Evolutionary conservation across 2,329 filamentous ascomycete species (phyloP).

Genomic region (Lachnellula hyalina): DNA sequence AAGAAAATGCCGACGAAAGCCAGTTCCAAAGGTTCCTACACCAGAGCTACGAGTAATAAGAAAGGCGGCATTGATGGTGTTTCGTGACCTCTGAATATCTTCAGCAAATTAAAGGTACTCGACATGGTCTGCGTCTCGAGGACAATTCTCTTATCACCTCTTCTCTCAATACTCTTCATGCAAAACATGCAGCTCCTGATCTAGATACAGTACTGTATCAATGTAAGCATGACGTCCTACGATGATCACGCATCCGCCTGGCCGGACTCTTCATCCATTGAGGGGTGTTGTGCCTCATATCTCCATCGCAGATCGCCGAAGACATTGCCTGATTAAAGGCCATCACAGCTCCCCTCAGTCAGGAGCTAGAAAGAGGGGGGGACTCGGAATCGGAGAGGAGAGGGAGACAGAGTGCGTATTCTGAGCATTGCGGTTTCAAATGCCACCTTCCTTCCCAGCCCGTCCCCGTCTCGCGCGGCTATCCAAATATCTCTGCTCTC

Average conservation of each 20-base stretch:
- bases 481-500: neutral
- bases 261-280: too few species aligned
- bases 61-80: too few species aligned
- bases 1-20: too few species aligned
- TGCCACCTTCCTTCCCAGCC: neutral
- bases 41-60: too few species aligned
- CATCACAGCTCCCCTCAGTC: neutral
- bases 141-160: too few species aligned
- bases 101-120: too few species aligned
- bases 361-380: neutral
- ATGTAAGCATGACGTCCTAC: neutral
- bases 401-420: neutral
- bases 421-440: neutral
- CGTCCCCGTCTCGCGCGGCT: neutral
- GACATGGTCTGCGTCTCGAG: too few species aligned
- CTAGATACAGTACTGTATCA: neutral
- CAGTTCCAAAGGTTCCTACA: too few species aligned
- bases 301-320: neutral
- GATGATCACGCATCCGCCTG: neutral
- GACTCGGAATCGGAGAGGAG: neutral
- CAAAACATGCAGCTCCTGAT: too few species aligned
- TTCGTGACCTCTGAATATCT: too few species aligned
- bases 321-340: neutral
- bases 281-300: neutral
- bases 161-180: too few species aligned